These are phyloP conservation scores for Apiotrichum mycotoxinovorans DNA, from an alignment of 1,284 basidiomycete genomes.

Conservation along the genomic window DNA sequence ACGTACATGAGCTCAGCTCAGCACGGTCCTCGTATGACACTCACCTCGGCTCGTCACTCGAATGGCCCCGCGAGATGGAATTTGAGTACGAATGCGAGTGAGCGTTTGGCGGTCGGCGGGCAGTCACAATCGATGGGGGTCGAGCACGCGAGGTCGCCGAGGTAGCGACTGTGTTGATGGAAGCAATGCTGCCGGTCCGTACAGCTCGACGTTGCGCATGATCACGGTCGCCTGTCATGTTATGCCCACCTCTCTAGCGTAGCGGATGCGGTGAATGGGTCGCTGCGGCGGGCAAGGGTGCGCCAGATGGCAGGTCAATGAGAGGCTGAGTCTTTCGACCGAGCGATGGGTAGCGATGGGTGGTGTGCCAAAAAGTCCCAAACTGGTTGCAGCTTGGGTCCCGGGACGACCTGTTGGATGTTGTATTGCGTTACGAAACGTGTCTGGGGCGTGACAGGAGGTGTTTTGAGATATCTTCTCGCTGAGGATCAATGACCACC, in stretches of 20 bases:
- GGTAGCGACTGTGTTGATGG: neutral
- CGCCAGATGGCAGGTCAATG: too few species aligned
- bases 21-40: neutral
- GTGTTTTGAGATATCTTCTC: neutral
- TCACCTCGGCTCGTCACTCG: slow-evolving; percentile 15
- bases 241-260: too few species aligned
- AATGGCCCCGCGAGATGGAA: slow-evolving; percentile 11
- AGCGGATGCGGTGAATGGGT: too few species aligned
- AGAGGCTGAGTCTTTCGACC: too few species aligned
- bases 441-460: neutral
- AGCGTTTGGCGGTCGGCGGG: neutral
- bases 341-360: too few species aligned
- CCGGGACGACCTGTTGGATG: neutral
- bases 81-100: neutral
- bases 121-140: slow-evolving; percentile 11
- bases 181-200: neutral
- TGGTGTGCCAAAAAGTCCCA: too few species aligned
- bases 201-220: neutral
- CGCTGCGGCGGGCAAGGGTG: too few species aligned
- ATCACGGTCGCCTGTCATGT: neutral
- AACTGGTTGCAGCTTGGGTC: too few species aligned
- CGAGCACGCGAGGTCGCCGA: slow-evolving; percentile 1
- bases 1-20: neutral
- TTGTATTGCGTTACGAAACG: neutral
- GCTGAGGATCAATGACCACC: too few species aligned